Evolutionary conservation across 148 eudicot genomes (phyloP).

Genomic region (Rhododendron ferrugineum): DNA sequence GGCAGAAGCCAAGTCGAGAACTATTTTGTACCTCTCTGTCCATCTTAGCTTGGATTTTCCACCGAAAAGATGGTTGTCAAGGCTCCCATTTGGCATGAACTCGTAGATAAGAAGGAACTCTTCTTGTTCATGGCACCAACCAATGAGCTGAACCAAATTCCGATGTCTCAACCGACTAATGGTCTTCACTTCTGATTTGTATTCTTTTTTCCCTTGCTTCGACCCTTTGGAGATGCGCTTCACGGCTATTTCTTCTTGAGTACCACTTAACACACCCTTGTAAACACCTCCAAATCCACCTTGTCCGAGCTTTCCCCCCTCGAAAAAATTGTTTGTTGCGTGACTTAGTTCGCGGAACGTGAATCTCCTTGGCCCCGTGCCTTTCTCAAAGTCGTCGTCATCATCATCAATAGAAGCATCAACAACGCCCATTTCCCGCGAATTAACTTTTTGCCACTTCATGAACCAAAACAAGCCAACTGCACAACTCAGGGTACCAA

Average conservation of each 20-base stretch:
- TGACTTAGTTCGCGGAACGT: not conserved
- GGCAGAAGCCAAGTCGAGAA: not conserved
- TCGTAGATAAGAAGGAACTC: not conserved
- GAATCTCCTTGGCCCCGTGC: not conserved
- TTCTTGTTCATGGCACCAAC: not conserved
- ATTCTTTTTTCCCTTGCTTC: not conserved
- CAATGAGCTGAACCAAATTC: not conserved
- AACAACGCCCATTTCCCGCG: not conserved
- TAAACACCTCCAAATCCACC: not conserved
- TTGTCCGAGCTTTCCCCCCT: conserved; percentile 4
- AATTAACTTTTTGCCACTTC: not conserved
- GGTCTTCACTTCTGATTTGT: not conserved
- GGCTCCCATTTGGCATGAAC: not conserved
- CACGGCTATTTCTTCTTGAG: not conserved
- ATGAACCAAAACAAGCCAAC: not conserved
- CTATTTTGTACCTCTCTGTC: not conserved
- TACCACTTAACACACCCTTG: not conserved
- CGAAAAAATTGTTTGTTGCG: not conserved
- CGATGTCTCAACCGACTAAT: not conserved
- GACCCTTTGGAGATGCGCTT: not conserved
- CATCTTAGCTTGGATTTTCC: not conserved
- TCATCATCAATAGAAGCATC: not conserved
- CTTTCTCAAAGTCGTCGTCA: not conserved
- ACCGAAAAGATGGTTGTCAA: not conserved
- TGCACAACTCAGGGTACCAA: not conserved